Conservation (phyloP, 179 eudicot genomes). For the Camellia oleifera region DNA sequence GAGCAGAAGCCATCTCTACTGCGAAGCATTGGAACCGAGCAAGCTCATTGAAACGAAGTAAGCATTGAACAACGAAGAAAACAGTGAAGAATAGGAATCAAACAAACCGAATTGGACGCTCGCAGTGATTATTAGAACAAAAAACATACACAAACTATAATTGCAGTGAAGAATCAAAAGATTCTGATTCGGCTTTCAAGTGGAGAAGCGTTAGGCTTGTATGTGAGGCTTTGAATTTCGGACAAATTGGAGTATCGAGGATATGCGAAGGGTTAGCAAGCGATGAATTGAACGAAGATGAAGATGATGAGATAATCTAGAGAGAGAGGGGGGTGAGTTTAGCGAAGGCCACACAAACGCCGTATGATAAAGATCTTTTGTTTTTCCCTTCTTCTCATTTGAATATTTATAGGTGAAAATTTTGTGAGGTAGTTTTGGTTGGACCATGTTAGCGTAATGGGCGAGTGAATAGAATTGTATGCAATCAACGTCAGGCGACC, state of each 20-base stretch:
- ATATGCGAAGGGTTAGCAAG: constrained; percentile 18
- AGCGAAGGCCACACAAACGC: constrained; percentile 49
- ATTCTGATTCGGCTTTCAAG: constrained; percentile 3
- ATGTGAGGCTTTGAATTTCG: not conserved
- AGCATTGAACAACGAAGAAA: not conserved
- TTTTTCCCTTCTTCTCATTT: not conserved
- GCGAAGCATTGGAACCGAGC: too few relatives aligned
- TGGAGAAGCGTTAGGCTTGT: not conserved
- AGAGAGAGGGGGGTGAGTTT: constrained; percentile 25
- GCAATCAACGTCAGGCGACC: too few relatives aligned
- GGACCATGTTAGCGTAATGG: too few relatives aligned
- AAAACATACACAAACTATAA: not conserved
- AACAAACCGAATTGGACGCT: constrained; percentile 4
- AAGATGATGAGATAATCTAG: constrained; percentile 32
- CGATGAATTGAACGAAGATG: constrained; percentile 33
- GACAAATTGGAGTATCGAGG: not conserved
- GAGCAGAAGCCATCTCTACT: constrained; percentile 46
- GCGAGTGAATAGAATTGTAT: too few relatives aligned
- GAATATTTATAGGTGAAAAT: constrained; percentile 5
- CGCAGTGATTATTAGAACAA: not conserved
- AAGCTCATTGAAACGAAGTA: too few relatives aligned
- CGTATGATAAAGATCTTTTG: constrained; percentile 20
- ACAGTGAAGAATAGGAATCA: not conserved
- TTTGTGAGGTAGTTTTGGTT: not conserved
- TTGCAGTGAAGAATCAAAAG: constrained; percentile 6